A percentile compares a stretch with the other conserved stretches of the same genome.
Conservation (phyloP, 192 early-diverging fungal genomes). For the Linnemannia schmuckeri region DNA sequence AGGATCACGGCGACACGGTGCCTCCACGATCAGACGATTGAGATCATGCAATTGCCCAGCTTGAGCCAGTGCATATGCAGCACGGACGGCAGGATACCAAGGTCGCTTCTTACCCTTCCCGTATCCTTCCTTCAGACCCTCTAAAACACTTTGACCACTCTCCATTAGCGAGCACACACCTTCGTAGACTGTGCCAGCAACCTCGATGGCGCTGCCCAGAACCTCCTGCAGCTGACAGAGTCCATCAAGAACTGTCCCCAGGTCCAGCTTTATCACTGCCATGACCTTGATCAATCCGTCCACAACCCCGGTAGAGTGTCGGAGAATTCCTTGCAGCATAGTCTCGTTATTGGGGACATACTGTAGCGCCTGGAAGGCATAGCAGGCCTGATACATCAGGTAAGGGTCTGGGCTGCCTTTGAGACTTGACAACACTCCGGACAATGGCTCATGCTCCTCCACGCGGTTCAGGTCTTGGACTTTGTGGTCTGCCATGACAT, state of each 20-base stretch:
- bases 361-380: constrained; percentile 8
- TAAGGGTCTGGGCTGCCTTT: background rate
- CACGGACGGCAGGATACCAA: background rate
- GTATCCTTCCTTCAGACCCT: background rate
- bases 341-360: constrained; percentile 5
- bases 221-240: background rate
- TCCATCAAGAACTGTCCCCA: background rate
- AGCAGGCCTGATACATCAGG: constrained; percentile 2
- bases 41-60: background rate
- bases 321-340: background rate
- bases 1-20: background rate
- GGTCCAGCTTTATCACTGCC: background rate
- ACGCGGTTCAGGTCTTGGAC: background rate
- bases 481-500: background rate
- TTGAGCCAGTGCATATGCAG: background rate
- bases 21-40: background rate
- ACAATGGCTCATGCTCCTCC: too few species aligned
- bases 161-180: background rate
- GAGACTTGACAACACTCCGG: background rate
- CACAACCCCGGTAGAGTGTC: background rate
- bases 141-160: background rate
- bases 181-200: too few species aligned
- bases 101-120: too few species aligned
- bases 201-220: background rate
- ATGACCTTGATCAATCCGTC: background rate